phyloP scores from a whole-genome alignment of 2,329 filamentous ascomycete genomes.

The Colletotrichum tropicicola region DNA sequence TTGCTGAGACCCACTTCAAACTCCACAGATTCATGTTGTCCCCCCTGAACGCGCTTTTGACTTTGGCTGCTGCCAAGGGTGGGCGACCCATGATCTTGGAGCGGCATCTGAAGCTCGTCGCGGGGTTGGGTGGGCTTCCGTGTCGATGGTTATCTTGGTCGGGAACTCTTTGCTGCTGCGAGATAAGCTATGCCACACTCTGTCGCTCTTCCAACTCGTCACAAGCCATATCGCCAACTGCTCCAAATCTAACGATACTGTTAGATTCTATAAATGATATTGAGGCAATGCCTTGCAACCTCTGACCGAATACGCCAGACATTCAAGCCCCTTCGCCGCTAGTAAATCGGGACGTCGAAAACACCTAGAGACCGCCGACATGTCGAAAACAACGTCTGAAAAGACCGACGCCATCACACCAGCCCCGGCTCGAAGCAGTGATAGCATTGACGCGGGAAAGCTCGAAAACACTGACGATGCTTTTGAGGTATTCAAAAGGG shows the following conservation, averaged over 20 bases:
- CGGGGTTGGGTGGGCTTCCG: slow-evolving; percentile 11
- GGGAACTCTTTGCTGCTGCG: slow-evolving; percentile 12
- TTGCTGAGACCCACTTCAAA: not conserved
- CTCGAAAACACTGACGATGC: slow-evolving; percentile 36
- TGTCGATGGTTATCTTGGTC: slow-evolving; percentile 21
- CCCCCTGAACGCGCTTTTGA: slow-evolving; percentile 3
- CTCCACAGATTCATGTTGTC: not conserved
- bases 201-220: not conserved
- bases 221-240: not conserved
- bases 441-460: slow-evolving; percentile 35
- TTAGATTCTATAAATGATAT: slow-evolving; percentile 11
- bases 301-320: too few species aligned
- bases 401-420: slow-evolving; percentile 34
- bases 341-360: too few species aligned
- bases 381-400: slow-evolving; percentile 28
- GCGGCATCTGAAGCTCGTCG: slow-evolving; percentile 25
- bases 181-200: slow-evolving; percentile 13
- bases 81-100: slow-evolving; percentile 22
- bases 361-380: not conserved
- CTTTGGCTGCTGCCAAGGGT: slow-evolving; percentile 10
- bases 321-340: too few species aligned
- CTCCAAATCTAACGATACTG: slow-evolving; percentile 3
- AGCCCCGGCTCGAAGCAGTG: slow-evolving; percentile 32
- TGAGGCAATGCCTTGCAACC: not conserved
- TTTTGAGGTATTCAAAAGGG: slow-evolving; percentile 55